phyloP scores from a whole-genome alignment of 2,329 filamentous ascomycete genomes.

The Ceratocystis alfenasii region DNA sequence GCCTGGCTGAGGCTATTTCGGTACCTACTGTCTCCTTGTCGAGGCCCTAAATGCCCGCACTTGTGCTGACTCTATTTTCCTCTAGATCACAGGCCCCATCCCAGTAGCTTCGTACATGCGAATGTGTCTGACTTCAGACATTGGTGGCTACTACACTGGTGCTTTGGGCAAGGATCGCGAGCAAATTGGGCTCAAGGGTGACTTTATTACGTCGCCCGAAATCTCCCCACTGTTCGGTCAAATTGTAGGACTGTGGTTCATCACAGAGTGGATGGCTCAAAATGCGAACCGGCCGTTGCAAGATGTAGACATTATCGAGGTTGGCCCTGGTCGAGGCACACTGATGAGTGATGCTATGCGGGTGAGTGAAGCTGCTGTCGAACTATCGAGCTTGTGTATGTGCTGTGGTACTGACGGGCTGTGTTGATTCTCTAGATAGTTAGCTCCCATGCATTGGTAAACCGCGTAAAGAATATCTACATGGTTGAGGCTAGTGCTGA shows the following conservation, averaged over 20 bases:
- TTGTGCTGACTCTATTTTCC: not conserved
- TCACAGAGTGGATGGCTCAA: constrained; percentile 93
- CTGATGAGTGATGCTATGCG: constrained; percentile 94
- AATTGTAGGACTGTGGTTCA: constrained; percentile 84
- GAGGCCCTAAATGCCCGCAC: not conserved
- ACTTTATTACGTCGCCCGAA: constrained; percentile 94
- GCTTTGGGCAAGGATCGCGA: constrained; percentile 57
- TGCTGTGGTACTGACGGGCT: not conserved
- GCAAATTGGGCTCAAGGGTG: constrained; percentile 83
- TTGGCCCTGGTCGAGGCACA: constrained; percentile 86
- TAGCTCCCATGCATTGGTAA: constrained; percentile 66
- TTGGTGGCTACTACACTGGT: constrained; percentile 88
- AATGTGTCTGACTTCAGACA: constrained; percentile 85
- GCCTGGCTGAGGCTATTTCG: constrained; percentile 73
- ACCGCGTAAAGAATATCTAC: constrained; percentile 74
- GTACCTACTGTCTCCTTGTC: constrained; percentile 36
- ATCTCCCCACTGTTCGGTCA: constrained; percentile 97
- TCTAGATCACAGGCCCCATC: constrained; percentile 66
- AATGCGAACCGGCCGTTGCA: constrained; percentile 44
- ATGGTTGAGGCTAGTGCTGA: constrained; percentile 85
- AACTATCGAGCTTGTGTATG: not conserved
- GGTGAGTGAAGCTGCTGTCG: constrained; percentile 38
- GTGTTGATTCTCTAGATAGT: constrained; percentile 50
- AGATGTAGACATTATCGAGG: constrained; percentile 75
- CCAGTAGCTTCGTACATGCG: constrained; percentile 94